Conservation (phyloP, 345 rosid species). For the Eucalyptus rudis region DNA sequence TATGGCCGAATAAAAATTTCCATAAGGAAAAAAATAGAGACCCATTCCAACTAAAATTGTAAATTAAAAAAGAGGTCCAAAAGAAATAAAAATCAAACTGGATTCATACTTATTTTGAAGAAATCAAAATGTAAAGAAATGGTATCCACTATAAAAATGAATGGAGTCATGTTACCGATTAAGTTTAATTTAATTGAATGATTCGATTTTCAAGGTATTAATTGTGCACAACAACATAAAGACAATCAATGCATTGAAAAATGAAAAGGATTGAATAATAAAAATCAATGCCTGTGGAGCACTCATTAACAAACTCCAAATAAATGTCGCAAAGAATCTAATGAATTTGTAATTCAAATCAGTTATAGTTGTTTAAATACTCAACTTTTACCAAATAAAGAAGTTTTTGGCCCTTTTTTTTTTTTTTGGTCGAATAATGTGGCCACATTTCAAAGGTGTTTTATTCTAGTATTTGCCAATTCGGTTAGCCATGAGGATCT, state of each 20-base stretch:
- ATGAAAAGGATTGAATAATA: not conserved
- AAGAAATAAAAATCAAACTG: not conserved
- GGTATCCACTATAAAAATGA: not conserved
- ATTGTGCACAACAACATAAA: not conserved
- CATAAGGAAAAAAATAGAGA: not conserved
- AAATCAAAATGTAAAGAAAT: not conserved
- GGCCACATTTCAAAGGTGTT: too few species aligned
- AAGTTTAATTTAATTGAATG: not conserved
- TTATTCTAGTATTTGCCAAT: too few species aligned
- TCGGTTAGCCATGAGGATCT: too few species aligned
- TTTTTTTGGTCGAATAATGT: too few species aligned
- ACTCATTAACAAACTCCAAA: not conserved
- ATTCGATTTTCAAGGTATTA: not conserved
- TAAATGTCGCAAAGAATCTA: not conserved
- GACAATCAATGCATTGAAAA: not conserved
- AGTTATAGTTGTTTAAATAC: too few species aligned
- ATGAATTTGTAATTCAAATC: not conserved
- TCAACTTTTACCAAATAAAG: too few species aligned
- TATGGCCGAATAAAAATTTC: not conserved
- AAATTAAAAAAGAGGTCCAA: not conserved
- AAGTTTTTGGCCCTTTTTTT: too few species aligned
- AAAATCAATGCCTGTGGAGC: not conserved
- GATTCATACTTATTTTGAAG: not conserved
- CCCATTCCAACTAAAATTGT: not conserved
- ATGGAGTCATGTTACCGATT: not conserved